Base-by-base conservation (phyloP, 176 grass and related monocot genomes). In the Tillandsia fasciculata region DNA sequence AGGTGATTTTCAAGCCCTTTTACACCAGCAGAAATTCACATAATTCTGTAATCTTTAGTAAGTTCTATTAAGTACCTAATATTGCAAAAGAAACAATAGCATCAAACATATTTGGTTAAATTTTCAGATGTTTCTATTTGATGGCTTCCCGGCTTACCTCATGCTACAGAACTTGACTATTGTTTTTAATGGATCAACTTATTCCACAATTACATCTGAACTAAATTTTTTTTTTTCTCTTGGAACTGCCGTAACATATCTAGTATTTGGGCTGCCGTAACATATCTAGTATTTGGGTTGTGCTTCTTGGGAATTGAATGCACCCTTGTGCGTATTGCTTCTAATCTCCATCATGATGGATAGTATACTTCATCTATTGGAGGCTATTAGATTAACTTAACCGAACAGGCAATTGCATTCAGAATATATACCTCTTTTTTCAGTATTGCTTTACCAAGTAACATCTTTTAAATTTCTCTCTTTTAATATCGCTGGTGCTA, bases 1-100 rank as follows among this genome's bases (percentile, higher is more conserved):
- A 78, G 76, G 69, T 69, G 49, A 74, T 76, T 69, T 72, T 59
- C 20, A 9, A 15, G 14, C 12, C 54, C 54, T 59, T 59, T 59
- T 59, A 2, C 56, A 61, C 13, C 22, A 14, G 14, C 15, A 59
- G 54, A 20, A 22, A 59, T 17, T 59, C 20, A 18, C 14, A 17
- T 8, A 59, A 59, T 7, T 17, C 20, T 59, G 14, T 8, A 9
- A 59, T 18, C 12, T 17, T 59, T 59, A 14, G 20, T 59, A 22
- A 14, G 20, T 59, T 59, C 20, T 18, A 0, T 59, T 59, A 20
- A 17, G 56, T 20, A 17, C 14, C 54, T 20, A 15, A 17, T 17
- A 22, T 59, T 8, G 9, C 8, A 59, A 18, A 59, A 59, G 14
- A 59, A 59, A 59, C 54, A n/a, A 56, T 56, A n/a, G 15, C 15